A percentile compares a stretch with the other conserved stretches of the same genome.
Conservation (phyloP, 805 yeast species). For the Yamadazyma olivae region DNA sequence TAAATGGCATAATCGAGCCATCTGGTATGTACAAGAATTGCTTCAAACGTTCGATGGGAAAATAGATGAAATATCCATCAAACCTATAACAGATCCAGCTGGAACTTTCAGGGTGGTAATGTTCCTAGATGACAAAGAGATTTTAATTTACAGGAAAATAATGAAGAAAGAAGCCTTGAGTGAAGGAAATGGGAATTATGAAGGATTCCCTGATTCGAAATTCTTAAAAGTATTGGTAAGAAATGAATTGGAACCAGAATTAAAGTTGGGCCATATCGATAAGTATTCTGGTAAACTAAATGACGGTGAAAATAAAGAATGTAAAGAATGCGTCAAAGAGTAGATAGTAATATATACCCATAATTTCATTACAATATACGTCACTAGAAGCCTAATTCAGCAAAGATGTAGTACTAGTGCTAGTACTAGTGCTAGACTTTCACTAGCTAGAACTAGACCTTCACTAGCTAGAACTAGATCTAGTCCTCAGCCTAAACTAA, state of each 20-base stretch:
- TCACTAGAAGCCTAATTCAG: no score
- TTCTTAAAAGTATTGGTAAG: conserved; percentile 67
- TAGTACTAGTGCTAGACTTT: no score
- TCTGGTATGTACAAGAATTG: conserved; percentile 85
- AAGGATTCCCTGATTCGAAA: conserved; percentile 88
- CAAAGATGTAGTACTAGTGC: no score
- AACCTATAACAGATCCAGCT: conserved; percentile 21
- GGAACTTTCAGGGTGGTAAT: conserved; percentile 23
- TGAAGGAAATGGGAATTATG: conserved; percentile 35
- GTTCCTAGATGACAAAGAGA: conserved; percentile 2
- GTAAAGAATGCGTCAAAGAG: conserved; percentile 15
- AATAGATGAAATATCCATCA: conserved; percentile 43
- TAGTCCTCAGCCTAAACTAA: no score
- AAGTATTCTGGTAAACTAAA: conserved; percentile 10
- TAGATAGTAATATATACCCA: background rate
- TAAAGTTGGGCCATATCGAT: conserved; percentile 65
- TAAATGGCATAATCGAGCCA: conserved; percentile 84
- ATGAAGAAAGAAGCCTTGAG: conserved; percentile 36
- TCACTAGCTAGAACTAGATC: no score
- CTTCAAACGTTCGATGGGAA: conserved; percentile 72
- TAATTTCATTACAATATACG: no score
- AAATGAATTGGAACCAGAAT: conserved; percentile 52
- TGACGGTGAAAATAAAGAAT: conserved; percentile 10
- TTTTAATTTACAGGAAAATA: conserved; percentile 48
- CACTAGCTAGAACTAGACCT: no score